Evolutionary conservation across 1,284 basidiomycete genomes (phyloP).

Genomic region (Tilletia caries): DNA sequence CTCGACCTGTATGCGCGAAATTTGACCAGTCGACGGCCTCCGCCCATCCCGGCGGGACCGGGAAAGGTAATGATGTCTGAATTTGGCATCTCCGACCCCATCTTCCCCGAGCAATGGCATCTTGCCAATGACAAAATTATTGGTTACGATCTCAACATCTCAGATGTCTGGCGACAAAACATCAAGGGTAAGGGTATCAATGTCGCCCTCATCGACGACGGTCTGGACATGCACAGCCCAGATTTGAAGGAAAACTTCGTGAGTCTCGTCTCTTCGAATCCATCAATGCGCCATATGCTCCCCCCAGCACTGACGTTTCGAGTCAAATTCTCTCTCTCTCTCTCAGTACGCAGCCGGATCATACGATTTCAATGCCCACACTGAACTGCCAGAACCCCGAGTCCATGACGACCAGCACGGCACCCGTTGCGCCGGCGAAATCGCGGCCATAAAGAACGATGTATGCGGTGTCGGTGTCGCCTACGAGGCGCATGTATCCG

Average conservation of each 20-base stretch:
- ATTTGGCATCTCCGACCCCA: constrained; percentile 77
- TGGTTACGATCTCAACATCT: constrained; percentile 75
- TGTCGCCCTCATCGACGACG: constrained; percentile 90
- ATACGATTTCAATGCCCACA: constrained; percentile 95
- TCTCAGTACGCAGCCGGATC: constrained; percentile 78
- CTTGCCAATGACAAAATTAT: constrained; percentile 44
- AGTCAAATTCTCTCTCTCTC: not conserved
- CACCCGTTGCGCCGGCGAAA: constrained; percentile 94
- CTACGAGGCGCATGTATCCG: constrained; percentile 84
- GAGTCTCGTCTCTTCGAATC: constrained; percentile 52
- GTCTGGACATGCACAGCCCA: constrained; percentile 81
- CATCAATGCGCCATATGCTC: constrained; percentile 25
- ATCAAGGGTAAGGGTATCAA: constrained; percentile 81
- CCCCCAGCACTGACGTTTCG: not conserved
- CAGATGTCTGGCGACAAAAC: constrained; percentile 78
- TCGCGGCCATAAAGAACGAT: constrained; percentile 93
- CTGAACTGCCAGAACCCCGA: constrained; percentile 77
- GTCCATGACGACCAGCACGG: constrained; percentile 93
- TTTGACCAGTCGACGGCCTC: constrained; percentile 17
- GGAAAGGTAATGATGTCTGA: constrained; percentile 30
- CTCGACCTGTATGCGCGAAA: not conserved
- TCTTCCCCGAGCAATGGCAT: constrained; percentile 90
- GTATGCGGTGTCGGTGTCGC: constrained; percentile 94
- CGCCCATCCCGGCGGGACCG: constrained; percentile 24
- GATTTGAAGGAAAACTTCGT: constrained; percentile 91